Evolutionary conservation across 176 grass and related monocot genomes (phyloP).

Genomic region (Bromus sterilis): DNA sequence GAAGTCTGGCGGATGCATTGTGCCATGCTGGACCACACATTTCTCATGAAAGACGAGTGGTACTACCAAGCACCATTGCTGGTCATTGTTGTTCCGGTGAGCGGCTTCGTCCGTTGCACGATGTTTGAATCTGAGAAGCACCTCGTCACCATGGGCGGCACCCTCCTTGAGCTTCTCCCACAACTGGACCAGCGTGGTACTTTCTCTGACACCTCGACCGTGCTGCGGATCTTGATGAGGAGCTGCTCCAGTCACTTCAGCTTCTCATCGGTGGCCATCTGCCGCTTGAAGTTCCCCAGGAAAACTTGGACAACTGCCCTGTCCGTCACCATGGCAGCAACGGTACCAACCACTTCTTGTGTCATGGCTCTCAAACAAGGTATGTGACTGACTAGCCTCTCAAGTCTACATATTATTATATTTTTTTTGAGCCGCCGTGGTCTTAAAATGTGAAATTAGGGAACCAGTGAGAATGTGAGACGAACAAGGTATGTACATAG

Average conservation of each 20-base stretch:
- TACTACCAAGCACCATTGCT: neutral
- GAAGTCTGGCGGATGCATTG: neutral
- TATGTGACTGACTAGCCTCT: neutral
- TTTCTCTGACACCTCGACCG: neutral
- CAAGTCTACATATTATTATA: neutral
- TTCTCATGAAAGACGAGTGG: neutral
- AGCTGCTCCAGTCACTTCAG: conserved; percentile 12
- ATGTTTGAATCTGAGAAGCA: neutral
- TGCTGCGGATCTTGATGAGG: neutral
- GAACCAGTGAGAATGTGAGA: neutral
- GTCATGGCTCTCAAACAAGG: neutral
- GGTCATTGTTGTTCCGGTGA: neutral
- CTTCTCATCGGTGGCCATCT: neutral
- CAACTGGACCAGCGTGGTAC: neutral
- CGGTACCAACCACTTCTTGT: neutral
- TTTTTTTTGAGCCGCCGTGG: neutral
- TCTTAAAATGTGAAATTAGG: neutral
- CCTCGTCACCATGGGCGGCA: neutral
- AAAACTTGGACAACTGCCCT: neutral
- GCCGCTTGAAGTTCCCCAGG: neutral
- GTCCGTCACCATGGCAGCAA: neutral
- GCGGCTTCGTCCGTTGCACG: neutral
- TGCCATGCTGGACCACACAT: neutral
- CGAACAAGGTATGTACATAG: neutral
- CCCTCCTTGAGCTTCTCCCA: conserved; percentile 11